These are phyloP conservation scores for Westerdykella aurantiaca DNA, from an alignment of 2,329 filamentous ascomycete species.

Conservation along the genomic window DNA sequence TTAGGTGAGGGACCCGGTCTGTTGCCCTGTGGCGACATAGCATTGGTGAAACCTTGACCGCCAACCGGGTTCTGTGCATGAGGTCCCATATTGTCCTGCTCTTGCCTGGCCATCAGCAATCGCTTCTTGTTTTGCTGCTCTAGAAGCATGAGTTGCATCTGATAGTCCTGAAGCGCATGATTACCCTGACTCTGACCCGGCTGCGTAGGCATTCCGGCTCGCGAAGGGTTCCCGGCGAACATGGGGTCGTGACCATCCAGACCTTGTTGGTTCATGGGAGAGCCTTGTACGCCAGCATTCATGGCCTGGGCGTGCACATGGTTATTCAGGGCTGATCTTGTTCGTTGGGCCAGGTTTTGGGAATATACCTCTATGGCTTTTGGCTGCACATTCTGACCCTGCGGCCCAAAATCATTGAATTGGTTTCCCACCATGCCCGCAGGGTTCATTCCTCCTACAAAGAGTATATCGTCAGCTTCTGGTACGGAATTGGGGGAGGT, in stretches of 20 bases:
- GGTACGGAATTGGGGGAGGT: slow-evolving; percentile 38
- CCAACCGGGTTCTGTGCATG: slow-evolving; percentile 45
- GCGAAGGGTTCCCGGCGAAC: slow-evolving; percentile 30
- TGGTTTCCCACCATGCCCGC: slow-evolving; percentile 67
- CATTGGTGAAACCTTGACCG: slow-evolving; percentile 54
- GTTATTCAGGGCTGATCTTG: slow-evolving; percentile 72
- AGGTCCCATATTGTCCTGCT: slow-evolving; percentile 63
- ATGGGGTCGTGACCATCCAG: slow-evolving; percentile 31
- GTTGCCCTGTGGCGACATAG: slow-evolving; percentile 63
- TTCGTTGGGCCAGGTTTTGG: slow-evolving; percentile 75
- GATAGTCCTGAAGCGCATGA: slow-evolving; percentile 78
- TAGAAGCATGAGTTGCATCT: slow-evolving; percentile 82
- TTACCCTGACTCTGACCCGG: slow-evolving; percentile 54
- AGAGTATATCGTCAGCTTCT: slow-evolving; percentile 56
- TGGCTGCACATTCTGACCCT: slow-evolving; percentile 57
- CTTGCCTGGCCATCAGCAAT: slow-evolving; percentile 73
- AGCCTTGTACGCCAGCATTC: slow-evolving; percentile 68
- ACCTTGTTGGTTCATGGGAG: slow-evolving; percentile 68
- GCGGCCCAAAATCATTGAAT: slow-evolving; percentile 59
- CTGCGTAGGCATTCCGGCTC: slow-evolving; percentile 54
- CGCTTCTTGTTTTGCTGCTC: slow-evolving; percentile 86
- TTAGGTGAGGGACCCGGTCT: slow-evolving; percentile 70
- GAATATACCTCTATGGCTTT: slow-evolving; percentile 87
- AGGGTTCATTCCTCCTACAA: slow-evolving; percentile 69
- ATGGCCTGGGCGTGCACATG: slow-evolving; percentile 72